A percentile compares a stretch with the other conserved stretches of the same genome.
Conservation (phyloP, 805 yeast genomes). For the Wickerhamiella spandovensis region DNA sequence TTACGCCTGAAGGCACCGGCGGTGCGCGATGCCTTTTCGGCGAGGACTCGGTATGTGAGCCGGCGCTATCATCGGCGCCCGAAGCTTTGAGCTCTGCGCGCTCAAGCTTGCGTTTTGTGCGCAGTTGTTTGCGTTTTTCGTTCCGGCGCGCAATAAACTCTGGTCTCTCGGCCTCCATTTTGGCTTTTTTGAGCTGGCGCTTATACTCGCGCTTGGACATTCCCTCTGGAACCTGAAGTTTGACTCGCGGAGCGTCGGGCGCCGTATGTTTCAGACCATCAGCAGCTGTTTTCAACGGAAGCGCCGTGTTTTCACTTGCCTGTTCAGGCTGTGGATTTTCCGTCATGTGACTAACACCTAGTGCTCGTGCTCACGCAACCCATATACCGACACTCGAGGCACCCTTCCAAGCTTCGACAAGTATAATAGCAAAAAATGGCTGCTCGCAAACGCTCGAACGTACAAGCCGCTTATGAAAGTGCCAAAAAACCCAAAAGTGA, state of each 20-base stretch:
- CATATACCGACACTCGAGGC: too few relatives aligned
- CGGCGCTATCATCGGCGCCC: constrained; percentile 1
- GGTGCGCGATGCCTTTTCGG: constrained; percentile 5
- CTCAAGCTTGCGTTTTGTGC: constrained; percentile 12
- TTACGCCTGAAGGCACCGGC: constrained; percentile 30
- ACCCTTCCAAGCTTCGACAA: too few relatives aligned
- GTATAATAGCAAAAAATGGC: too few relatives aligned
- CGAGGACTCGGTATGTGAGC: not conserved
- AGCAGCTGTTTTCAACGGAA: not conserved
- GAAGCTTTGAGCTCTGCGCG: constrained; percentile 6
- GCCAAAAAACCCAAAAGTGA: constrained; percentile 3
- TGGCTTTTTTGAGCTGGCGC: constrained; percentile 42
- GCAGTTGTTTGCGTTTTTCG: constrained; percentile 37
- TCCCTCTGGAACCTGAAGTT: constrained; percentile 52
- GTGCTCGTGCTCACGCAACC: too few relatives aligned
- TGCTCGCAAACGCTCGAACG: not conserved
- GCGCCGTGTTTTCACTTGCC: not conserved
- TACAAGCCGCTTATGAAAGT: not conserved
- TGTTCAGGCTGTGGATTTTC: not conserved
- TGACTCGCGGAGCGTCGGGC: not conserved
- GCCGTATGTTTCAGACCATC: not conserved
- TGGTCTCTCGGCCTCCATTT: constrained; percentile 53
- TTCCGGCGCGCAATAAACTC: constrained; percentile 40
- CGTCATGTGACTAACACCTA: not conserved
- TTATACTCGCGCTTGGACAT: constrained; percentile 83